Percentiles rank a stretch among this genome's conserved stretches.
phyloP scores from a whole-genome alignment of 768 basidiomycete species.

The Cubamyces sp. region DNA sequence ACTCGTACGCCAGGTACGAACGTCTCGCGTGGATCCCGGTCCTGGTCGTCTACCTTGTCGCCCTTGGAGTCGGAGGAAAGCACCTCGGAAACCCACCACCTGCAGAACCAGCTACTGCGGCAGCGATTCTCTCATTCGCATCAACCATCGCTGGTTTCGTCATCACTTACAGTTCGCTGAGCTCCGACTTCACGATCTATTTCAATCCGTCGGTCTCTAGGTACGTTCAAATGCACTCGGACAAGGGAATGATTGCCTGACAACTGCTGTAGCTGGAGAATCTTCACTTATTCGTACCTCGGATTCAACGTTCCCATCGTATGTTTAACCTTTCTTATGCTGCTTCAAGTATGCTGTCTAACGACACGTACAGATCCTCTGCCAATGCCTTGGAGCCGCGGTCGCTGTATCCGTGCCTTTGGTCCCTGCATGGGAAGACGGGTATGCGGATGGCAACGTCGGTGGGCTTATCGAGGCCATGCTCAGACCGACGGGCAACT shows the following conservation, averaged over 20 bases:
- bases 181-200: constrained; percentile 79
- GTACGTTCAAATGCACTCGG: constrained; percentile 37
- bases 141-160: constrained; percentile 75
- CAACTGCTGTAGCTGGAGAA: constrained; percentile 47
- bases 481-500: constrained; percentile 61
- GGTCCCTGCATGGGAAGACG: constrained; percentile 59
- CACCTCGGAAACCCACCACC: constrained; percentile 57
- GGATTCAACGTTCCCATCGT: constrained; percentile 68
- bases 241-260: neutral
- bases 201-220: constrained; percentile 60
- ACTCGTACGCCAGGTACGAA: constrained; percentile 60
- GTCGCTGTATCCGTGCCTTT: constrained; percentile 59
- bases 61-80: constrained; percentile 74
- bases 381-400: constrained; percentile 68
- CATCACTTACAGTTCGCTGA: constrained; percentile 61
- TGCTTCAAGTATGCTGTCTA: neutral
- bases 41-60: constrained; percentile 71
- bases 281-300: constrained; percentile 67
- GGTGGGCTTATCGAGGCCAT: constrained; percentile 69
- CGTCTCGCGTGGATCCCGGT: constrained; percentile 78
- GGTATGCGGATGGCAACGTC: constrained; percentile 55
- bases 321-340: constrained; percentile 36
- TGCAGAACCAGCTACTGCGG: constrained; percentile 56
- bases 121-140: constrained; percentile 63
- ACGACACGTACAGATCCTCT: constrained; percentile 35